These are phyloP conservation scores for Fonsecaea pugnacius DNA, from an alignment of 2,329 filamentous ascomycete species.

Conservation along the genomic window DNA sequence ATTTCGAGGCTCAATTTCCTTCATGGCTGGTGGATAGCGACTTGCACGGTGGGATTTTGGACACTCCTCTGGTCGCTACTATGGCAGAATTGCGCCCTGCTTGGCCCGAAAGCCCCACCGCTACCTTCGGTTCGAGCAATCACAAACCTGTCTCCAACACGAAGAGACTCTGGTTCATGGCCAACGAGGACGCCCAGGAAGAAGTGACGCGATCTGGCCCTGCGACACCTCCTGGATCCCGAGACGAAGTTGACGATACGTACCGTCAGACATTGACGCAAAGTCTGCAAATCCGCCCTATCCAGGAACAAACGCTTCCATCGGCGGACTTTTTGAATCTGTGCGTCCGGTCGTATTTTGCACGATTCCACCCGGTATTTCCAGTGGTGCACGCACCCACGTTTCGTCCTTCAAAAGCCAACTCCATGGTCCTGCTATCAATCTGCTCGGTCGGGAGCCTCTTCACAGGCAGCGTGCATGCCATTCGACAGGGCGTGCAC, in stretches of 20 bases:
- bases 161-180: constrained; percentile 31
- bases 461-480: constrained; percentile 43
- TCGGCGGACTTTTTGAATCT: constrained; percentile 35
- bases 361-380: constrained; percentile 33
- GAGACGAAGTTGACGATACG: constrained; percentile 33
- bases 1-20: constrained; percentile 32
- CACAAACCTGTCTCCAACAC: constrained; percentile 24
- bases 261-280: constrained; percentile 34
- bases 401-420: constrained; percentile 34
- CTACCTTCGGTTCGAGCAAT: constrained; percentile 12
- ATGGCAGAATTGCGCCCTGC: constrained; percentile 31
- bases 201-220: constrained; percentile 27
- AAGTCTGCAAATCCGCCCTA: constrained; percentile 30
- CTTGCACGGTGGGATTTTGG: constrained; percentile 27
- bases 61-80: constrained; percentile 29
- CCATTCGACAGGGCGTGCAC: constrained; percentile 38
- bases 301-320: constrained; percentile 31
- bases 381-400: constrained; percentile 35
- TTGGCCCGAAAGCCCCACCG: constrained; percentile 29
- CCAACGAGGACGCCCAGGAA: constrained; percentile 21
- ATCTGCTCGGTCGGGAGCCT: constrained; percentile 47
- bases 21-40: constrained; percentile 32
- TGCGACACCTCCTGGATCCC: constrained; percentile 28
- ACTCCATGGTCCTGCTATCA: constrained; percentile 43
- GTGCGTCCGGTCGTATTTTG: constrained; percentile 35